Conservation (phyloP, 2,329 filamentous ascomycete species). For the Verticillium albo-atrum region DNA sequence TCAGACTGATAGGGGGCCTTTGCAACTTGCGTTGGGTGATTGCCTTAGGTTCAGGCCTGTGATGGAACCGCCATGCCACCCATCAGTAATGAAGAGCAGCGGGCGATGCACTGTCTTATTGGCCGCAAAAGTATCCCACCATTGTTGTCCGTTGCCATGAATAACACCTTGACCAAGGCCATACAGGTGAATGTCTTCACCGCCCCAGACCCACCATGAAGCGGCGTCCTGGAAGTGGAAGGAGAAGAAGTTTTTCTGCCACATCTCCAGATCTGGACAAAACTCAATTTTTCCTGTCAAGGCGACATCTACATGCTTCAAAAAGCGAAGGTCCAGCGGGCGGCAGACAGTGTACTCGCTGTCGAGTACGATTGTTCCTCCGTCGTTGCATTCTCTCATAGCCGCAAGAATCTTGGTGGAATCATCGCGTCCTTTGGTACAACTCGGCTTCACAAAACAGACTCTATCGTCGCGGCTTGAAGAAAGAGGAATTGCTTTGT, state of each 20-base stretch:
- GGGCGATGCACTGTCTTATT: constrained; percentile 53
- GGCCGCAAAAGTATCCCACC: constrained; percentile 57
- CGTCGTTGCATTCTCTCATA: constrained; percentile 55
- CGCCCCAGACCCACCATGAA: constrained; percentile 24
- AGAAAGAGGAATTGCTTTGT: not conserved
- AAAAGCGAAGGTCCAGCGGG: constrained; percentile 60
- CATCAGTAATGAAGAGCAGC: constrained; percentile 52
- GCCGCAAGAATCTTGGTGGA: constrained; percentile 46
- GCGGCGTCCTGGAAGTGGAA: constrained; percentile 63
- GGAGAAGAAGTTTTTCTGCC: constrained; percentile 58
- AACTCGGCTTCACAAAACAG: constrained; percentile 10
- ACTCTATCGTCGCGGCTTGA: not conserved
- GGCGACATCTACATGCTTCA: constrained; percentile 59
- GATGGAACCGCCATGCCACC: constrained; percentile 51
- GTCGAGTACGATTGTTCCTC: constrained; percentile 57
- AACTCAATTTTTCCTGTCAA: constrained; percentile 54
- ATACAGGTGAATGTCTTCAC: constrained; percentile 54
- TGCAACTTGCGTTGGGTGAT: constrained; percentile 26
- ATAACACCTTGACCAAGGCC: constrained; percentile 41
- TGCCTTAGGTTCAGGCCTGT: constrained; percentile 56
- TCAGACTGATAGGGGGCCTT: too few species aligned
- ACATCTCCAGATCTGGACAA: constrained; percentile 63
- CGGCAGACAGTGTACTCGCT: constrained; percentile 58
- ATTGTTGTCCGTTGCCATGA: constrained; percentile 59
- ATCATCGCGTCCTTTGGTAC: constrained; percentile 16